Percentiles rank a stretch among this genome's conserved stretches.
Evolutionary conservation across 352 stramenopile genomes (phyloP).

Genomic region (Peronospora destructor): DNA sequence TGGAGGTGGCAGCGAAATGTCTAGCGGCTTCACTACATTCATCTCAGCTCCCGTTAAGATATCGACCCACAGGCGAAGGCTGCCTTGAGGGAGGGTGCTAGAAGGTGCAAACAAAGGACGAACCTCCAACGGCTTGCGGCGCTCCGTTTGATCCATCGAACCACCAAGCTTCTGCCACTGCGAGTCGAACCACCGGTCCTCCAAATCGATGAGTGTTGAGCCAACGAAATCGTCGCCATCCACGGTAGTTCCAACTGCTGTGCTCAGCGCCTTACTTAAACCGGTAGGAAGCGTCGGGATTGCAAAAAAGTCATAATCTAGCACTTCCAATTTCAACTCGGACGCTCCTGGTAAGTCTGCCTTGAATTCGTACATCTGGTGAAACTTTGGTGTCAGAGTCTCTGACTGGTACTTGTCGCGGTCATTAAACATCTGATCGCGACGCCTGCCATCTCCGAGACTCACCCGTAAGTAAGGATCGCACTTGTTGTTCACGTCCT

Average conservation of each 20-base stretch:
- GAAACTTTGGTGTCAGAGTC: slow-evolving; percentile 83
- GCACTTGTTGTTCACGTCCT: slow-evolving; percentile 76
- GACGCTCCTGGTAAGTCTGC: slow-evolving; percentile 76
- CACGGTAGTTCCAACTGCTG: slow-evolving; percentile 40
- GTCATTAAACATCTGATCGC: slow-evolving; percentile 71
- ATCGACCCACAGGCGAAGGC: slow-evolving; percentile 82
- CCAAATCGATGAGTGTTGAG: slow-evolving; percentile 88
- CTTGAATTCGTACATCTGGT: slow-evolving; percentile 89
- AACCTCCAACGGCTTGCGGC: slow-evolving; percentile 57
- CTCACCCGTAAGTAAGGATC: slow-evolving; percentile 83
- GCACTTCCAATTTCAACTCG: slow-evolving; percentile 57
- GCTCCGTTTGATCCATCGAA: slow-evolving; percentile 23
- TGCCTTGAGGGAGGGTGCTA: slow-evolving; percentile 62
- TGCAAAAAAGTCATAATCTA: slow-evolving; percentile 72
- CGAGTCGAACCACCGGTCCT: slow-evolving; percentile 89
- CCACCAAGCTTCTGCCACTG: slow-evolving; percentile 76
- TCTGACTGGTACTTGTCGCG: slow-evolving; percentile 65
- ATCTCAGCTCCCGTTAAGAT: slow-evolving; percentile 78
- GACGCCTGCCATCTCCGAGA: slow-evolving; percentile 66
- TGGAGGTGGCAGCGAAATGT: slow-evolving; percentile 74
- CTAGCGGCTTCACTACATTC: slow-evolving; percentile 52
- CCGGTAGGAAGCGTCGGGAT: slow-evolving; percentile 45
- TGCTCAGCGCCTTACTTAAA: slow-evolving; percentile 44
- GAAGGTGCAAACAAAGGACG: slow-evolving; percentile 65
- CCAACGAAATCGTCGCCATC: slow-evolving; percentile 87